Base-by-base conservation (phyloP, 1,139 yeast species). In the Nakaseomyces glabratus region DNA sequence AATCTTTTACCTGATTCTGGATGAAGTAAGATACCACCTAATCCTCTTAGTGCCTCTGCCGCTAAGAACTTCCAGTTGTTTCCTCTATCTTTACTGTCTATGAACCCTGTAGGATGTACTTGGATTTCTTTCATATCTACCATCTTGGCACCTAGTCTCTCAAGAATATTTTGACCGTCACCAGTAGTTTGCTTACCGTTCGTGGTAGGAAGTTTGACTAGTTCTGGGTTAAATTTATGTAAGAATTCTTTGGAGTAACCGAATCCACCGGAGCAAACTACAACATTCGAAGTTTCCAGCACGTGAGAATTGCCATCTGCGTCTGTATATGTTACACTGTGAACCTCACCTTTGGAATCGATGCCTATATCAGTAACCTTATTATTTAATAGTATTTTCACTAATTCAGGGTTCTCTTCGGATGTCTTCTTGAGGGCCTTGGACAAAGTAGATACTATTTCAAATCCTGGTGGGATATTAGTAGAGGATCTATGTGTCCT, bases 101-200 rank as follows among this genome's bases (percentile, higher is more conserved):
- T 69, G 47, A 82, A 69, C 1, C 93, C 93, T 6, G 93, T 80
- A 16, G 94, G 94, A 47, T 79, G 88, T 11, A 82, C 79, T 57
- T 82, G 93, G 25, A 81, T 75, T 55, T 80, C 77, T 33, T 79
- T 84, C 73, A 81, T 67, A 52, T 80, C 86, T 29, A 79, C 71
- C 28, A 80, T 71, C 24, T 68, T 61, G 8, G 82, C 93, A 19
- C 79, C 72, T 15, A 63, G 43, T 35, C 67, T 68, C 55, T 71
- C 66, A 41, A 78, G 62, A 37, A 82, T 64, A 38, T 69, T 66
- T 44, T 77, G 82, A 1, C 88, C 86, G 52, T 81, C 90, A 12
- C 90, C 90, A 3, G 85, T 71, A 3, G 93, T 82, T 47, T 77
- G 82, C 22, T 63, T 65, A 11, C 86, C 84, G 51, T 81, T 80